Evolutionary conservation across 371 early-diverging fungal species (phyloP).

Genomic region (Polyrhizophydium stewartii): DNA sequence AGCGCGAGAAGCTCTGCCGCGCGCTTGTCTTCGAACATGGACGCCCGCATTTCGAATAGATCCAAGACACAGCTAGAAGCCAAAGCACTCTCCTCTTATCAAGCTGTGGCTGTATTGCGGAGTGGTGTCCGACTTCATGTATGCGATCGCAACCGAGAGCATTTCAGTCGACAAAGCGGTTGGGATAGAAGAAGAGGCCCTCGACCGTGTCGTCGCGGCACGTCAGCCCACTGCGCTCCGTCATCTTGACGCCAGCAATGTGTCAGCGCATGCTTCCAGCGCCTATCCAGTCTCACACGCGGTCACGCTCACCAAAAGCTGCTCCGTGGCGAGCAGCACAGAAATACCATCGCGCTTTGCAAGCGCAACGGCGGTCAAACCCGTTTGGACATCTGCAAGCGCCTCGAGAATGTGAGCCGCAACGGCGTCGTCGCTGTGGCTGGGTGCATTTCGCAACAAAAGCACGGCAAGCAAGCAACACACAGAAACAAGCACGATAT

Average conservation of each 20-base stretch:
- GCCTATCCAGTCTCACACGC: neutral
- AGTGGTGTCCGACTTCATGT: too few relatives aligned
- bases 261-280: conserved; percentile 3
- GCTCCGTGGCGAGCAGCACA: conserved; percentile 49
- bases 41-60: too few relatives aligned
- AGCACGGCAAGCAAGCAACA: neutral
- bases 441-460: neutral
- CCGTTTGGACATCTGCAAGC: neutral
- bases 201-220: conserved; percentile 85
- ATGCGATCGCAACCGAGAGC: neutral
- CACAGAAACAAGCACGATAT: neutral
- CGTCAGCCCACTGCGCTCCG: conserved; percentile 69
- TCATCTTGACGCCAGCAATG: conserved; percentile 42
- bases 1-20: too few relatives aligned
- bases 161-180: conserved; percentile 31
- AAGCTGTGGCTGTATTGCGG: too few relatives aligned
- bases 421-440: neutral
- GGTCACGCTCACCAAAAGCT: conserved; percentile 53
- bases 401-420: neutral
- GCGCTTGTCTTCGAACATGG: too few relatives aligned
- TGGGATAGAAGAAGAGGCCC: conserved; percentile 78
- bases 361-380: conserved; percentile 61
- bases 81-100: too few relatives aligned
- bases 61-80: too few relatives aligned
- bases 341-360: conserved; percentile 56